These are phyloP conservation scores for Cercospora citrullina DNA, from an alignment of 2,329 filamentous ascomycete genomes.

Conservation along the genomic window DNA sequence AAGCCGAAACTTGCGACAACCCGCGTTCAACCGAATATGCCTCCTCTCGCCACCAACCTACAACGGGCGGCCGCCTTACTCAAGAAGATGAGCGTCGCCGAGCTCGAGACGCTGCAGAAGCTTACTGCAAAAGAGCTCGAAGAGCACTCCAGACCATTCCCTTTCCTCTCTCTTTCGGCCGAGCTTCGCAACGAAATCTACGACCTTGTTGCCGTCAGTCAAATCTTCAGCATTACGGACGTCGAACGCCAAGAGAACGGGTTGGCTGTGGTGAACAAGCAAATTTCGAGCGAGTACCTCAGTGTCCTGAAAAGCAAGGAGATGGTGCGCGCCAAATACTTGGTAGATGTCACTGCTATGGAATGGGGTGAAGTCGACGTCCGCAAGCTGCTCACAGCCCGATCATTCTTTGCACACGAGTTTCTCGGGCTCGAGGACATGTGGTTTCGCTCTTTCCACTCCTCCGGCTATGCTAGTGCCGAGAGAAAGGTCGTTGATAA, in stretches of 20 bases:
- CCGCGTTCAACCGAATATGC: too few species aligned
- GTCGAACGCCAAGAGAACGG: neutral
- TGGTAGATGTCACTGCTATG: neutral
- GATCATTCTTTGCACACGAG: too few species aligned
- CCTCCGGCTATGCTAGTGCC: too few species aligned
- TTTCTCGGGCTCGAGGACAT: too few species aligned
- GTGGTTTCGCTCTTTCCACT: too few species aligned
- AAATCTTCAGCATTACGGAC: neutral
- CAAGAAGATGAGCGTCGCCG: neutral
- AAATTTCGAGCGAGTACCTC: neutral
- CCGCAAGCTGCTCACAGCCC: neutral
- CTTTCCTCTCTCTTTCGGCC: neutral
- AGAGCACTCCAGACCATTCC: neutral
- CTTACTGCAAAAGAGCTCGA: neutral
- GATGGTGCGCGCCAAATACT: neutral
- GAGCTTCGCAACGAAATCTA: slow-evolving; percentile 11
- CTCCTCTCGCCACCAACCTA: too few species aligned
- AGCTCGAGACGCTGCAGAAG: neutral
- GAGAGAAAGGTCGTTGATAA: too few species aligned
- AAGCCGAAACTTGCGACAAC: too few species aligned
- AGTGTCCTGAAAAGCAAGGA: neutral
- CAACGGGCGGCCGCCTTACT: too few species aligned
- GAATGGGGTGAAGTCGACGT: neutral
- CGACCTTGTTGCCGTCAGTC: neutral
- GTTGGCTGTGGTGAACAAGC: neutral